Evolutionary conservation across 164 flowering plant genomes (phyloP).

Genomic region (Nymphaea thermarum): DNA sequence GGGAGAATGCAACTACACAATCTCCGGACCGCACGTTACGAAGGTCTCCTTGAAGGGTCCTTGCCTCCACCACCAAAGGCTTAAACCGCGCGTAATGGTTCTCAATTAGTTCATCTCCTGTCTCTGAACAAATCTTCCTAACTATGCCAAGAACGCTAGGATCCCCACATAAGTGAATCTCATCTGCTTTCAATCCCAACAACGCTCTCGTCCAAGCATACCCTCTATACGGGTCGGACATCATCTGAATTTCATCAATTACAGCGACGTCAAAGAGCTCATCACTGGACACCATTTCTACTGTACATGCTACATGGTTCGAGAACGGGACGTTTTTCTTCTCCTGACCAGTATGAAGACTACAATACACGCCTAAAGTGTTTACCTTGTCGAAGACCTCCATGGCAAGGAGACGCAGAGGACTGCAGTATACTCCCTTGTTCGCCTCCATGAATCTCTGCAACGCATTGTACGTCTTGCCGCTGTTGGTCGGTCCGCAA

Average conservation of each 20-base stretch:
- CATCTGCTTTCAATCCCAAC: slow-evolving; percentile 89
- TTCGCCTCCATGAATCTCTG: slow-evolving; percentile 85
- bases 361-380: slow-evolving; percentile 70
- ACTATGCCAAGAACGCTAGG: slow-evolving; percentile 83
- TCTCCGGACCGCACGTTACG: slow-evolving; percentile 73
- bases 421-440: slow-evolving; percentile 83
- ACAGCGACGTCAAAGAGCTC: slow-evolving; percentile 84
- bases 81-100: slow-evolving; percentile 79
- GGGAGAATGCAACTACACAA: slow-evolving; percentile 89
- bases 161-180: slow-evolving; percentile 93
- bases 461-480: slow-evolving; percentile 86
- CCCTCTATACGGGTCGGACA: slow-evolving; percentile 75
- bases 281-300: slow-evolving; percentile 83
- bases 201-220: slow-evolving; percentile 92
- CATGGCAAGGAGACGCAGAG: slow-evolving; percentile 87
- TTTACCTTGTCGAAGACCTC: slow-evolving; percentile 93
- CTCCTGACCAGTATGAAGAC: slow-evolving; percentile 83
- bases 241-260: slow-evolving; percentile 93
- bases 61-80: slow-evolving; percentile 92
- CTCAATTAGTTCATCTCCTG: slow-evolving; percentile 77
- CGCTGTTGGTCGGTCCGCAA: slow-evolving; percentile 94
- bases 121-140: slow-evolving; percentile 56
- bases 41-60: slow-evolving; percentile 70
- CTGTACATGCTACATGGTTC: slow-evolving; percentile 77
- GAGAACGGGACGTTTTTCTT: slow-evolving; percentile 76